A percentile compares a stretch with the other conserved stretches of the same genome.
Conservation (phyloP, 805 yeast genomes). For the Cyberlindnera americana region DNA sequence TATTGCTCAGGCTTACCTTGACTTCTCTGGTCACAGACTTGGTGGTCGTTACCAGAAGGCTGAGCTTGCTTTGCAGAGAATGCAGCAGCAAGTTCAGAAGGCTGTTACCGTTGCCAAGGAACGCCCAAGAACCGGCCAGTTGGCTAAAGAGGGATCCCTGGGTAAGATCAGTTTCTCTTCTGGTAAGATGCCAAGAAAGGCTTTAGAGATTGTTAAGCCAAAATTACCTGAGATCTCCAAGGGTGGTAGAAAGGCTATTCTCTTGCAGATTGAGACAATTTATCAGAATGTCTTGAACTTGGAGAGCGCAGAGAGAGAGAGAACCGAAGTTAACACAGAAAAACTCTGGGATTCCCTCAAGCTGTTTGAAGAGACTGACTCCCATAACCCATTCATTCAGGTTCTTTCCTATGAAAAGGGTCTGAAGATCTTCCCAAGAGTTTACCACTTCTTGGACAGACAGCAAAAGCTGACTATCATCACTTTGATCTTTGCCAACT, state of each 20-base stretch:
- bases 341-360: conserved; percentile 77
- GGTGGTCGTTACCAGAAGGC: conserved; percentile 84
- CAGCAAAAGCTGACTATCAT: conserved; percentile 75
- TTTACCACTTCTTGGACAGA: conserved; percentile 74
- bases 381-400: conserved; percentile 69
- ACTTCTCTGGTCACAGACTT: conserved; percentile 85
- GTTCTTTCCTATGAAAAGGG: conserved; percentile 83
- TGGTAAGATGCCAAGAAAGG: conserved; percentile 85
- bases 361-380: conserved; percentile 56
- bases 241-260: conserved; percentile 45
- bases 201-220: conserved; percentile 62
- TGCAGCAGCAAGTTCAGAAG: conserved; percentile 96
- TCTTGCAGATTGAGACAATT: conserved; percentile 72
- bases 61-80: conserved; percentile 88
- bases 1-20: conserved; percentile 90
- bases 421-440: conserved; percentile 82
- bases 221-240: conserved; percentile 30
- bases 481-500: conserved; percentile 73
- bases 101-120: conserved; percentile 96
- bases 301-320: conserved; percentile 71
- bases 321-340: conserved; percentile 40
- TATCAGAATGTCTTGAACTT: conserved; percentile 73
- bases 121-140: conserved; percentile 59
- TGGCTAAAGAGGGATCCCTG: conserved; percentile 77
- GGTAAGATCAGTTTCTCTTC: conserved; percentile 80